phyloP scores from a whole-genome alignment of 192 early-diverging fungal species.

The Entomortierella parvispora region DNA sequence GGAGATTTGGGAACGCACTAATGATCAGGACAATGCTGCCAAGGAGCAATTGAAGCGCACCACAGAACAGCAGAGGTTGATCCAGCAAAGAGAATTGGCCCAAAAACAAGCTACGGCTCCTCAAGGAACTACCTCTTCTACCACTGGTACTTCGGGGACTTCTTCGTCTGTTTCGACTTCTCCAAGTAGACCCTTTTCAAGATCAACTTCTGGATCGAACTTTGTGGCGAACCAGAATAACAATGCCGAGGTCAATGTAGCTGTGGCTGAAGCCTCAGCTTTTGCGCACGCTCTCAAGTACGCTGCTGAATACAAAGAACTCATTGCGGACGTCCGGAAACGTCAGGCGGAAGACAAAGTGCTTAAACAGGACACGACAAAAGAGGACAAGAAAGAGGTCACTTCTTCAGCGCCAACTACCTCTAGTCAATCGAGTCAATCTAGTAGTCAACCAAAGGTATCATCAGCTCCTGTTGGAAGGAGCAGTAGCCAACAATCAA shows the following conservation, averaged over 20 bases:
- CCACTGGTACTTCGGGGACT: neutral
- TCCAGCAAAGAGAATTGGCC: conserved; percentile 16
- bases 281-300: conserved; percentile 35
- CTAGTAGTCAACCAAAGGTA: neutral
- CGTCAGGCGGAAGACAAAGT: conserved; percentile 8
- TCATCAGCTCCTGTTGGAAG: neutral
- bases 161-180: neutral
- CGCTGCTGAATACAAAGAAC: conserved; percentile 27
- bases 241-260: conserved; percentile 12
- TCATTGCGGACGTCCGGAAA: conserved; percentile 31
- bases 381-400: conserved; percentile 21
- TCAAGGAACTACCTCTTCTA: conserved; percentile 5
- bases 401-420: too few species aligned
- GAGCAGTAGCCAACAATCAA: neutral
- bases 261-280: conserved; percentile 16
- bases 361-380: neutral
- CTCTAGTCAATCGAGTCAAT: neutral
- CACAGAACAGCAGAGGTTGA: conserved; percentile 18
- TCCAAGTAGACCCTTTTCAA: neutral
- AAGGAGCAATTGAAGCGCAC: conserved; percentile 16
- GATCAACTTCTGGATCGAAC: neutral
- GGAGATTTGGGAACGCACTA: conserved; percentile 31
- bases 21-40: conserved; percentile 19
- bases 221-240: conserved; percentile 32
- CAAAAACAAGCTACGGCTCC: conserved; percentile 7